These are phyloP conservation scores for Heterobasidion irregulare DNA, from an alignment of 1,284 basidiomycete genomes.

Conservation along the genomic window DNA sequence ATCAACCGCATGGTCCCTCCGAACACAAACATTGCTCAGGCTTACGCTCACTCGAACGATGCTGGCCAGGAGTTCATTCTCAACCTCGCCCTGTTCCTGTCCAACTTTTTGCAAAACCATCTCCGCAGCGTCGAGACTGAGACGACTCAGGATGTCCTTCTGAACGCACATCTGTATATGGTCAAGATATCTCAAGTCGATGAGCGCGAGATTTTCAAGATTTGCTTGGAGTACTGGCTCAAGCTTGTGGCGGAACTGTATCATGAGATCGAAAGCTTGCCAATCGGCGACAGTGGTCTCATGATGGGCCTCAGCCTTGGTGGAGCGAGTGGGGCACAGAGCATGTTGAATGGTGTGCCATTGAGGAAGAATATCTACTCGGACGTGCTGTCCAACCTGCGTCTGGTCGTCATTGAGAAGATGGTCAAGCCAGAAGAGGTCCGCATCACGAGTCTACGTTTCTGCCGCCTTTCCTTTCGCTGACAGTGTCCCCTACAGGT, in stretches of 20 bases:
- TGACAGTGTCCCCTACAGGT: slow-evolving; percentile 44
- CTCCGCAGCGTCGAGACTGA: slow-evolving; percentile 91
- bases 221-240: slow-evolving; percentile 98
- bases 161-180: slow-evolving; percentile 97
- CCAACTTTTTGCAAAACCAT: slow-evolving; percentile 93
- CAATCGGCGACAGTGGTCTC: slow-evolving; percentile 89
- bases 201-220: slow-evolving; percentile 99
- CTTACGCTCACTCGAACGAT: slow-evolving; percentile 88
- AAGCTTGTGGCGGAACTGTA: slow-evolving; percentile 99
- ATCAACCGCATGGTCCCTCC: slow-evolving; percentile 98
- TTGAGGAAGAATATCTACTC: slow-evolving; percentile 92
- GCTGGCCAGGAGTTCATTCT: slow-evolving; percentile 96
- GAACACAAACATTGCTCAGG: slow-evolving; percentile 89
- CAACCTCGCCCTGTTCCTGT: slow-evolving; percentile 94
- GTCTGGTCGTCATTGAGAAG: slow-evolving; percentile 95
- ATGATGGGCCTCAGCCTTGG: slow-evolving; percentile 91
- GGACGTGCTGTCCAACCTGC: slow-evolving; percentile 91
- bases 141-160: slow-evolving; percentile 85
- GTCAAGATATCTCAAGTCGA: slow-evolving; percentile 98
- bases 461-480: slow-evolving; percentile 6
- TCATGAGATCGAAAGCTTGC: slow-evolving; percentile 91
- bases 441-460: slow-evolving; percentile 15
- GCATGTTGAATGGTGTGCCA: slow-evolving; percentile 68
- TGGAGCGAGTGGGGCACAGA: slow-evolving; percentile 50
- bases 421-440: slow-evolving; percentile 99